Evolutionary conservation across 768 basidiomycete genomes (phyloP).

Genomic region (Thelephora aurantiotincta): DNA sequence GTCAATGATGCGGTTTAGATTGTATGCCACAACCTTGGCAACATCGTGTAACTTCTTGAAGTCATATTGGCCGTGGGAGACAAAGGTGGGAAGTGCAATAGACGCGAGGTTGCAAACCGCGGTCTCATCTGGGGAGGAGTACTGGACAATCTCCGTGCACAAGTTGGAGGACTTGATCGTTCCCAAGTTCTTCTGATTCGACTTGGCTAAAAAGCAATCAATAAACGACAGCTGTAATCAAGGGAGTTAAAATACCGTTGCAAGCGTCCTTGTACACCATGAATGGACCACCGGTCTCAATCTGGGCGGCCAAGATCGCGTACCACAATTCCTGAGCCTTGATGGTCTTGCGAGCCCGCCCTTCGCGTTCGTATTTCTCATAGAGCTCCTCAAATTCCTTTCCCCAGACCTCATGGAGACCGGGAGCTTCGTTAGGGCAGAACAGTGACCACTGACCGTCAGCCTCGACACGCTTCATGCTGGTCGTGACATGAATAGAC

Average conservation of each 20-base stretch:
- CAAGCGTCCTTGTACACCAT: conserved; percentile 98
- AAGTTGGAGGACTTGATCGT: conserved; percentile 99
- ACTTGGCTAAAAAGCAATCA: conserved; percentile 49
- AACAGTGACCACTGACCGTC: conserved; percentile 91
- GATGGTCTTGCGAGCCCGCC: conserved; percentile 69
- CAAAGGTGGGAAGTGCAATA: conserved; percentile 85
- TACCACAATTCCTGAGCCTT: conserved; percentile 99
- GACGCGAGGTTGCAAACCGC: conserved; percentile 99
- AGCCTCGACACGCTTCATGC: conserved; percentile 93
- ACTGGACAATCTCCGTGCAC: conserved; percentile 98
- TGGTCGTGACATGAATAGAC: conserved; percentile 15
- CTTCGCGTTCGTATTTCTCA: conserved; percentile 80
- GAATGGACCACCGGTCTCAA: conserved; percentile 98
- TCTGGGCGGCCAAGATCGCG: conserved; percentile 90
- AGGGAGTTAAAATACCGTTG: conserved; percentile 39
- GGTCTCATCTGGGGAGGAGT: conserved; percentile 92
- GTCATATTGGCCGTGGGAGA: conserved; percentile 73
- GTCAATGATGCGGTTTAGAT: conserved; percentile 91
- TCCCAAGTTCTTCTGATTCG: conserved; percentile 96
- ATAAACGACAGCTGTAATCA: not conserved
- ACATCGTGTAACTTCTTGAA: conserved; percentile 94
- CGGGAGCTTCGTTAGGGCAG: conserved; percentile 94
- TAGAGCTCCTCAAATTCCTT: conserved; percentile 83
- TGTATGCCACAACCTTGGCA: conserved; percentile 81
- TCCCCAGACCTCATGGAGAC: conserved; percentile 76